phyloP scores from a whole-genome alignment of 2,329 filamentous ascomycete species.

The Cladobotryum mycophilum region DNA sequence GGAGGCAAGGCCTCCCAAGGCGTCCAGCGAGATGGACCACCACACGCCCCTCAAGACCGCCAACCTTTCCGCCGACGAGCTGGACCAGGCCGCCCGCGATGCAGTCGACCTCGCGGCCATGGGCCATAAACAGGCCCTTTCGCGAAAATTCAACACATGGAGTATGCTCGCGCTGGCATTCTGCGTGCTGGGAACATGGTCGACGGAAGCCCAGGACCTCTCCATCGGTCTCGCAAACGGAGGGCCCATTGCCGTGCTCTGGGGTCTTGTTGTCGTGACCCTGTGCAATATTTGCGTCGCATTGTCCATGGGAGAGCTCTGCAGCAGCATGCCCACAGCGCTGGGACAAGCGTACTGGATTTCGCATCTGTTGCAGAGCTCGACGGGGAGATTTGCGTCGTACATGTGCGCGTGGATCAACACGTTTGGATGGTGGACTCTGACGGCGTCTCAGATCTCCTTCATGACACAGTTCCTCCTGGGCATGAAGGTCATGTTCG shows the following conservation, averaged over 20 bases:
- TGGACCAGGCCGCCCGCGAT: slow-evolving; percentile 28
- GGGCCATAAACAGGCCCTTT: slow-evolving; percentile 34
- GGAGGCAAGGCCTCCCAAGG: background rate
- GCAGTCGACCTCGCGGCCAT: slow-evolving; percentile 34
- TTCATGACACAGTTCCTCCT: slow-evolving; percentile 54
- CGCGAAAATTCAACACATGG: slow-evolving; percentile 45
- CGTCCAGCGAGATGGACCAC: background rate
- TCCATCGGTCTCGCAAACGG: slow-evolving; percentile 47
- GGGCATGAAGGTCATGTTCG: slow-evolving; percentile 50
- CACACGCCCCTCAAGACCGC: slow-evolving; percentile 13
- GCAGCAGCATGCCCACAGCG: slow-evolving; percentile 53
- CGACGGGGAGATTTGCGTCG: slow-evolving; percentile 41
- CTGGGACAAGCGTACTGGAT: slow-evolving; percentile 55
- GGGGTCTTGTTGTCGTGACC: slow-evolving; percentile 48
- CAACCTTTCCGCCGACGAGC: slow-evolving; percentile 34
- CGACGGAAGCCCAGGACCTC: slow-evolving; percentile 46
- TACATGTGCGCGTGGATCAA: slow-evolving; percentile 57
- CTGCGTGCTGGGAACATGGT: slow-evolving; percentile 52
- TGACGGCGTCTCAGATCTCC: slow-evolving; percentile 49
- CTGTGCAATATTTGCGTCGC: slow-evolving; percentile 48
- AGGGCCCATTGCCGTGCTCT: slow-evolving; percentile 48
- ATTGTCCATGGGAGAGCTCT: slow-evolving; percentile 49
- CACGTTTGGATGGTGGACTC: slow-evolving; percentile 53
- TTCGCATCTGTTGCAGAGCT: slow-evolving; percentile 30
- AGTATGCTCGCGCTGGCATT: slow-evolving; percentile 54